These are phyloP conservation scores for Huntiella savannae DNA, from an alignment of 2,329 filamentous ascomycete genomes.

Conservation along the genomic window DNA sequence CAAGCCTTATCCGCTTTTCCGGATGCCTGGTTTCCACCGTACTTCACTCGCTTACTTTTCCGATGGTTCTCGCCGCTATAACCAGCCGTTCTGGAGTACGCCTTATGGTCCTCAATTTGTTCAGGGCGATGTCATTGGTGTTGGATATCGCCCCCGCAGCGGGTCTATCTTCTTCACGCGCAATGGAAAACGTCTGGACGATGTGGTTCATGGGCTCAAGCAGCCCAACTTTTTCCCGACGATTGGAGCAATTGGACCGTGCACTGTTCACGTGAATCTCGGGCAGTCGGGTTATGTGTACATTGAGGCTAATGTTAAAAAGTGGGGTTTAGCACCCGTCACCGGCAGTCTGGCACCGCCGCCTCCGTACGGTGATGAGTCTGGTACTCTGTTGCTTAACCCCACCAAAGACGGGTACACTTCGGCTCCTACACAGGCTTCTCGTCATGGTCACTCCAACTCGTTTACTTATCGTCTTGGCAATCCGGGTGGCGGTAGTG, in stretches of 20 bases:
- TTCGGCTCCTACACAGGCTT: constrained; percentile 15
- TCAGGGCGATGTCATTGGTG: constrained; percentile 88
- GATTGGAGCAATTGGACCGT: constrained; percentile 87
- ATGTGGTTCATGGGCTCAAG: constrained; percentile 82
- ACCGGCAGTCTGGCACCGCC: constrained; percentile 88
- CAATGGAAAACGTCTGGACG: constrained; percentile 92
- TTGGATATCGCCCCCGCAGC: constrained; percentile 84
- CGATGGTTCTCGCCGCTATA: constrained; percentile 67
- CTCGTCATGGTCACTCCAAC: constrained; percentile 23
- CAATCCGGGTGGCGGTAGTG: constrained; percentile 22
- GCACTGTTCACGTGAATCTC: constrained; percentile 88
- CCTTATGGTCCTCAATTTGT: constrained; percentile 68
- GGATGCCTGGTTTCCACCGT: constrained; percentile 84
- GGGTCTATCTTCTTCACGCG: constrained; percentile 95
- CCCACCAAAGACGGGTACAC: constrained; percentile 45
- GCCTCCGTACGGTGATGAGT: constrained; percentile 89
- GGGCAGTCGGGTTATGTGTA: constrained; percentile 97
- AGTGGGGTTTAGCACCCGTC: constrained; percentile 94
- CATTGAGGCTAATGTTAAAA: constrained; percentile 98
- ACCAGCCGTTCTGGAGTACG: constrained; percentile 72
- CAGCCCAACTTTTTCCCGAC: constrained; percentile 95
- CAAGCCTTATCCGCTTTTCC: constrained; percentile 89
- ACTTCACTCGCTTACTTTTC: constrained; percentile 84
- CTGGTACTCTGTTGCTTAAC: constrained; percentile 87
- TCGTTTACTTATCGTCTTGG: constrained; percentile 19